Evolutionary conservation across 2,329 filamentous ascomycete genomes (phyloP).

Genomic region (Aspergillus sp.): DNA sequence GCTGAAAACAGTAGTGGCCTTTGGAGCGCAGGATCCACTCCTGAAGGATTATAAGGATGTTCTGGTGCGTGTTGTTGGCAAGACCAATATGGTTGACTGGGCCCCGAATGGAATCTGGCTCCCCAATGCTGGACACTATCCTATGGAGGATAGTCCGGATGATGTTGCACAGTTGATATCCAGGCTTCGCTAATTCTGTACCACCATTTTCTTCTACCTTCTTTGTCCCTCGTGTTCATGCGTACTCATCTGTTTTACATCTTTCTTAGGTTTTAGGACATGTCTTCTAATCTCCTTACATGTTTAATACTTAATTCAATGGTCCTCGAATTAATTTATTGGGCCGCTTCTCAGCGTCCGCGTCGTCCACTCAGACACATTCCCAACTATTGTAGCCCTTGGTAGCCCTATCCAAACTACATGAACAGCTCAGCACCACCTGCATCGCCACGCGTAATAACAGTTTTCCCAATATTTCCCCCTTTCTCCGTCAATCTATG

Average conservation of each 20-base stretch:
- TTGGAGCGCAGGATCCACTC: not conserved
- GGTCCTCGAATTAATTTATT: too few species aligned
- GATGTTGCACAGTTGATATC: not conserved
- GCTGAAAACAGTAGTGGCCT: not conserved
- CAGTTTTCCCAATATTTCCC: constrained; percentile 27
- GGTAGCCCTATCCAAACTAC: not conserved
- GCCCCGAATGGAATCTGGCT: not conserved
- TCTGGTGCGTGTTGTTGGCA: not conserved
- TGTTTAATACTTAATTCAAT: too few species aligned
- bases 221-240: rapidly evolving
- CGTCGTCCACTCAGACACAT: too few species aligned
- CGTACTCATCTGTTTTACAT: not conserved
- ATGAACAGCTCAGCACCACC: not conserved
- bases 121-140: not conserved
- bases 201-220: not conserved
- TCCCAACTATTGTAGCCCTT: not conserved
- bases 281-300: too few species aligned
- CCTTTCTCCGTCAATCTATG: constrained; percentile 41
- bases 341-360: too few species aligned
- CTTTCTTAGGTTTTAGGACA: not conserved
- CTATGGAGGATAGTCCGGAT: not conserved
- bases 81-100: not conserved
- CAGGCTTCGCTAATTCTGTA: not conserved
- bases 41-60: not conserved
- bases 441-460: not conserved